A percentile compares a stretch with the other conserved stretches of the same genome.
Evolutionary conservation across 2,329 filamentous ascomycete species (phyloP).

Genomic region (Fusarium succisae): DNA sequence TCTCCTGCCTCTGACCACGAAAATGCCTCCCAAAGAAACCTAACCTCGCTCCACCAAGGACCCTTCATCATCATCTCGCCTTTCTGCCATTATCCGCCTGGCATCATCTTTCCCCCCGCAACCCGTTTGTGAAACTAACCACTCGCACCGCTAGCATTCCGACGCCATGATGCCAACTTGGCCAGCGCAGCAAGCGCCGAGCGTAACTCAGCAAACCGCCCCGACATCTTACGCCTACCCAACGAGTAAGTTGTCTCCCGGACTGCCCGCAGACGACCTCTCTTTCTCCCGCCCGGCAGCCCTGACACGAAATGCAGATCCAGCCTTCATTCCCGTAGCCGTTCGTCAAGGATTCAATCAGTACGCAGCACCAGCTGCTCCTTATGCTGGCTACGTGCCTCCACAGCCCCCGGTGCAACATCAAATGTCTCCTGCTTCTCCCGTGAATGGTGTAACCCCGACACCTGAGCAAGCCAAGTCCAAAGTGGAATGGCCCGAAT

Average conservation of each 20-base stretch:
- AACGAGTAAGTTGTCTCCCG: constrained; percentile 47
- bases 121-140: constrained; percentile 40
- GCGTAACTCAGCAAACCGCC: constrained; percentile 51
- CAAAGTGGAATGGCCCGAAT: constrained; percentile 81
- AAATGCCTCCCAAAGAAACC: constrained; percentile 37
- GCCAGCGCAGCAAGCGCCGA: constrained; percentile 53
- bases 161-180: constrained; percentile 50
- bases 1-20: constrained; percentile 22
- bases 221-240: constrained; percentile 51
- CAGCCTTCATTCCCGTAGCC: constrained; percentile 69
- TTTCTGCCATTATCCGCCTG: constrained; percentile 12
- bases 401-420: constrained; percentile 41
- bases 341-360: constrained; percentile 68
- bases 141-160: constrained; percentile 27
- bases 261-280: neutral
- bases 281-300: neutral
- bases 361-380: constrained; percentile 51
- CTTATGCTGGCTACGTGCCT: constrained; percentile 46
- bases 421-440: constrained; percentile 38
- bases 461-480: constrained; percentile 54
- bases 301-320: constrained; percentile 50
- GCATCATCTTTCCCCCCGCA: constrained; percentile 21
- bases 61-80: constrained; percentile 3
- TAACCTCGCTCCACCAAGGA: constrained; percentile 10
- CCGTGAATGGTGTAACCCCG: constrained; percentile 43